Conservation (phyloP, 2,329 filamentous ascomycete species). For the Kalaharituber pfeilii region DNA sequence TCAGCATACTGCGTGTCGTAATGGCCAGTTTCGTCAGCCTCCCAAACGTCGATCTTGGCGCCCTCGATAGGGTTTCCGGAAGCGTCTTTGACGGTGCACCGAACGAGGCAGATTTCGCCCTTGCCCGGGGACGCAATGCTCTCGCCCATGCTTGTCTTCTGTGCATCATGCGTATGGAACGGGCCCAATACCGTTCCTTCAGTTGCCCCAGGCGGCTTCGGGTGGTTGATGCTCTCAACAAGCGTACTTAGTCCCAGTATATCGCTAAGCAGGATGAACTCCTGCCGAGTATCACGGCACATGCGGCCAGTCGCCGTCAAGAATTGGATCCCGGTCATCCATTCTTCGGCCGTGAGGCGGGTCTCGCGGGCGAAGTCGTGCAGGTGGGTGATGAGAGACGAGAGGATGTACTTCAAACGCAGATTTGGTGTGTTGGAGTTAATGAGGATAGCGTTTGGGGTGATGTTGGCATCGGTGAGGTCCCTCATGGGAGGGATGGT, state of each 20-base stretch:
- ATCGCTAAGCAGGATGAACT: slow-evolving; percentile 71
- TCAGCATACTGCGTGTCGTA: slow-evolving; percentile 66
- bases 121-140: slow-evolving; percentile 50
- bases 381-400: slow-evolving; percentile 55
- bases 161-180: slow-evolving; percentile 67
- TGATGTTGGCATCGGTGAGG: slow-evolving; percentile 64
- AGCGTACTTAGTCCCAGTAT: slow-evolving; percentile 62
- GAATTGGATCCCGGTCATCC: slow-evolving; percentile 58
- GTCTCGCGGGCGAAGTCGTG: slow-evolving; percentile 73
- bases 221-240: slow-evolving; percentile 69
- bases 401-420: slow-evolving; percentile 50
- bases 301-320: slow-evolving; percentile 56
- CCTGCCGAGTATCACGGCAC: slow-evolving; percentile 55
- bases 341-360: slow-evolving; percentile 56
- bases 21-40: slow-evolving; percentile 61
- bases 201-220: slow-evolving; percentile 51
- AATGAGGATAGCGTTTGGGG: slow-evolving; percentile 54
- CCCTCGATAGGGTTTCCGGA: slow-evolving; percentile 43
- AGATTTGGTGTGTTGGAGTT: slow-evolving; percentile 49
- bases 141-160: slow-evolving; percentile 38
- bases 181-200: slow-evolving; percentile 68
- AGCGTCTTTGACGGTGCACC: slow-evolving; percentile 51
- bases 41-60: slow-evolving; percentile 68
- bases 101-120: slow-evolving; percentile 51
- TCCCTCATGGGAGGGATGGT: too few relatives aligned